These are phyloP conservation scores for Lachnellula hyalina DNA, from an alignment of 2,329 filamentous ascomycete genomes.

Conservation along the genomic window DNA sequence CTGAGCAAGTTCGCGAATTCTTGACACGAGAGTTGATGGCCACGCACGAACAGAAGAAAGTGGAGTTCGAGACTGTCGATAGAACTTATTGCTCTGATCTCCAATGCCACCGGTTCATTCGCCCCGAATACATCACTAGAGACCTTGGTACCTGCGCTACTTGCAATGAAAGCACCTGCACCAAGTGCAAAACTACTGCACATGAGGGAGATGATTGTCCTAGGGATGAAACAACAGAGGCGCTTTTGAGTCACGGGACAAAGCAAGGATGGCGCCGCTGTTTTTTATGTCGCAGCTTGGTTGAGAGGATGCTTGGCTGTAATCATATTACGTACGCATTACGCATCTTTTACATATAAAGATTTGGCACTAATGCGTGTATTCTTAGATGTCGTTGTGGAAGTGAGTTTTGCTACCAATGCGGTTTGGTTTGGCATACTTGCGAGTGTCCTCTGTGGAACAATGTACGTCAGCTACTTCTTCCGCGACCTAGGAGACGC, in stretches of 20 bases:
- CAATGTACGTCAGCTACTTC: background rate
- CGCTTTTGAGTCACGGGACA: background rate
- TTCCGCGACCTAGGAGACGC: too few relatives aligned
- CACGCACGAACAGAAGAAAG: background rate
- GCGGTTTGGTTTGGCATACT: background rate
- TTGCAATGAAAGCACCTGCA: background rate
- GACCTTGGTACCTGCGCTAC: background rate
- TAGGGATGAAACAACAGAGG: background rate
- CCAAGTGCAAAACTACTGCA: background rate
- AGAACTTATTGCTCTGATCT: background rate
- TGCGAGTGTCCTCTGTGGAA: background rate
- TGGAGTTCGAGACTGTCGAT: background rate
- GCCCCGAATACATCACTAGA: background rate
- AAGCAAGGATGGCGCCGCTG: background rate
- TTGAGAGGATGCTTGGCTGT: background rate
- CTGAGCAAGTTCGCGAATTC: constrained; percentile 31
- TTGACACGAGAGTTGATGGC: constrained; percentile 33
- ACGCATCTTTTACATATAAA: background rate
- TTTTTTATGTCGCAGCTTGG: background rate
- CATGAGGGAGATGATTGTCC: background rate
- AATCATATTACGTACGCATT: background rate
- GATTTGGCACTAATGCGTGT: too few relatives aligned
- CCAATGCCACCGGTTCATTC: background rate
- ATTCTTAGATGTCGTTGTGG: background rate
- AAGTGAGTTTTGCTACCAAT: background rate